These are phyloP conservation scores for Mortierella sp. DNA, from an alignment of 371 early-diverging fungal species.

Conservation along the genomic window DNA sequence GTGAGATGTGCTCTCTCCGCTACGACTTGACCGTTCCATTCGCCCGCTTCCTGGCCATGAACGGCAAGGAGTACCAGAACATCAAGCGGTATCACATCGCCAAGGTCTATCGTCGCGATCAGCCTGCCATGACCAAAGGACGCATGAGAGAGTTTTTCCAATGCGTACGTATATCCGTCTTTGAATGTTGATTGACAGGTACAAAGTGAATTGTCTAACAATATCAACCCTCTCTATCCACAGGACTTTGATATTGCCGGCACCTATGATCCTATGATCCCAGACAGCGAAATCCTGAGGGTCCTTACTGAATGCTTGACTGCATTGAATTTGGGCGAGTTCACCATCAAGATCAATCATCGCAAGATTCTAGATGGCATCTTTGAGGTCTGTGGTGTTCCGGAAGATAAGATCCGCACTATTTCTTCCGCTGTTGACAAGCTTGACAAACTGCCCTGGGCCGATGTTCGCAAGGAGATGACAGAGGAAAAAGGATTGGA, in stretches of 20 bases:
- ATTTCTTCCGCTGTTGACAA: constrained; percentile 99
- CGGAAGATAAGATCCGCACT: constrained; percentile 82
- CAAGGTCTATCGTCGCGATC: constrained; percentile 99
- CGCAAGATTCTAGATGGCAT: constrained; percentile 97
- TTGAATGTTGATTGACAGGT: too few relatives aligned
- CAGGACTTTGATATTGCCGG: constrained; percentile 99
- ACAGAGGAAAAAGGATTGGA: constrained; percentile 89
- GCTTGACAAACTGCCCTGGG: constrained; percentile 97
- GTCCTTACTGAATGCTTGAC: constrained; percentile 87
- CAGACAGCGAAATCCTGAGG: constrained; percentile 96
- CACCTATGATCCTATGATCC: constrained; percentile 93
- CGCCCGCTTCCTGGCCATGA: constrained; percentile 98
- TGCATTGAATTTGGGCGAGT: constrained; percentile 83
- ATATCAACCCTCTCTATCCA: background rate
- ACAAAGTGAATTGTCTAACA: background rate
- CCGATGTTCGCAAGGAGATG: constrained; percentile 96
- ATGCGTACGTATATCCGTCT: constrained; percentile 72
- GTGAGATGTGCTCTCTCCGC: constrained; percentile 96
- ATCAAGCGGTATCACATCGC: constrained; percentile 99
- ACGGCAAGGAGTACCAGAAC: constrained; percentile 82
- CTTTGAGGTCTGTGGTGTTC: constrained; percentile 96
- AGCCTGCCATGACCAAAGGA: constrained; percentile 98
- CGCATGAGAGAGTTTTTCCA: constrained; percentile 99
- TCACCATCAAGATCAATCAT: constrained; percentile 96
- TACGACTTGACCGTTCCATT: constrained; percentile 99